These are phyloP conservation scores for Tetrahymena elliotti DNA, from an alignment of 73 alveolate genomes.

Conservation along the genomic window DNA sequence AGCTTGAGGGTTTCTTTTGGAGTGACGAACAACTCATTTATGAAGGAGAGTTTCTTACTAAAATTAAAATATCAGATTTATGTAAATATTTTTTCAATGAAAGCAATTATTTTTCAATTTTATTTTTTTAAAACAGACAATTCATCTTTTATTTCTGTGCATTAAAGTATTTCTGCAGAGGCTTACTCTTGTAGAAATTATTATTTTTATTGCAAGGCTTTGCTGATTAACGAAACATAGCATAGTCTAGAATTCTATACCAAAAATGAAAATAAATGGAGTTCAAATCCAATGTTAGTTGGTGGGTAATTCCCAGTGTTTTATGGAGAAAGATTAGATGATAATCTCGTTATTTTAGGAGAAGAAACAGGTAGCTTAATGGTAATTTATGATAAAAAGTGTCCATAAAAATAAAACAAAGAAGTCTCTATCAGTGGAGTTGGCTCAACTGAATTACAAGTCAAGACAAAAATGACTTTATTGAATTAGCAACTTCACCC, in stretches of 20 bases:
- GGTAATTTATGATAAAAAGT: neutral
- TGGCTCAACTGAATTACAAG: neutral
- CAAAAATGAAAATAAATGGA: neutral
- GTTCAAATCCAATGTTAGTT: neutral
- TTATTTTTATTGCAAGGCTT: neutral
- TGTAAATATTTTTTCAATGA: neutral
- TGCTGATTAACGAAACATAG: neutral
- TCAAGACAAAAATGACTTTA: neutral
- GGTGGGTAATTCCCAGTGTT: neutral
- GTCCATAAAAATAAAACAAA: neutral
- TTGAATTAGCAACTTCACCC: neutral
- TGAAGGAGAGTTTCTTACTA: neutral
- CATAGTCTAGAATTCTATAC: neutral
- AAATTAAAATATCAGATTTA: neutral
- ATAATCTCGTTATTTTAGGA: neutral
- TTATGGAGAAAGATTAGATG: neutral
- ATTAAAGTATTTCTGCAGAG: neutral
- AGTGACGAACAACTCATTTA: neutral
- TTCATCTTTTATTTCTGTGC: neutral
- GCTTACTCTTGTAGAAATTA: neutral
- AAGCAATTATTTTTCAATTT: neutral
- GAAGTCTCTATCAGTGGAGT: neutral
- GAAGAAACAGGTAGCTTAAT: neutral
- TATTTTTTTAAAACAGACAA: neutral
- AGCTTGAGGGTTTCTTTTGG: neutral